phyloP scores from a whole-genome alignment of 78 protist species.

The Thecamonas trahens region DNA sequence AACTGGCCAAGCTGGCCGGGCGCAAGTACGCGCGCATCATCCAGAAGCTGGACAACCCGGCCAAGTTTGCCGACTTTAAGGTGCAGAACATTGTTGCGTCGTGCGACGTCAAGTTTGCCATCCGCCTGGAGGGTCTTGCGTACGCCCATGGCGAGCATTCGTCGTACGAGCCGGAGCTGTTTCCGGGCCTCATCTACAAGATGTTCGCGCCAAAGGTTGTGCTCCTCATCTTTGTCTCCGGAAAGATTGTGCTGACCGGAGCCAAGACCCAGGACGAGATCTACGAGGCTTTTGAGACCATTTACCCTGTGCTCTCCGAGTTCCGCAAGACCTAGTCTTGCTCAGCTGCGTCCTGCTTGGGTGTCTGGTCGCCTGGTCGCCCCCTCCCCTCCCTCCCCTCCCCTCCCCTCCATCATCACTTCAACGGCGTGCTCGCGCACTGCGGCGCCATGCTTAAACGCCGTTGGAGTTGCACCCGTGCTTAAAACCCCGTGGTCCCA shows the following conservation, averaged over 20 bases:
- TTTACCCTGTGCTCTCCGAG: slow-evolving; percentile 65
- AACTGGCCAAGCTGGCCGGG: slow-evolving; percentile 71
- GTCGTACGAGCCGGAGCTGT: slow-evolving; percentile 94
- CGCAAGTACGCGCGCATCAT: slow-evolving; percentile 89
- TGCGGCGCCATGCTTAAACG: too few species aligned
- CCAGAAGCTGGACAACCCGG: slow-evolving; percentile 62
- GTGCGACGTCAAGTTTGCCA: slow-evolving; percentile 87
- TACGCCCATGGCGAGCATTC: slow-evolving; percentile 29
- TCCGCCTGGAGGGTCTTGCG: slow-evolving; percentile 76
- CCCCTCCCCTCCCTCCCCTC: too few species aligned
- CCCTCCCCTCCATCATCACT: too few species aligned
- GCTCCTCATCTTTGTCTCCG: slow-evolving; percentile 90
- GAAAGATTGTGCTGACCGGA: slow-evolving; percentile 95
- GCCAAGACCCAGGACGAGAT: slow-evolving; percentile 73
- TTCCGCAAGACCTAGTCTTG: slow-evolving; percentile 26
- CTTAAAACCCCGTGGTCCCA: too few species aligned
- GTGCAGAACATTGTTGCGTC: slow-evolving; percentile 91
- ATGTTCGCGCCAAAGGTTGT: slow-evolving; percentile 84
- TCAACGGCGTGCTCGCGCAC: too few species aligned
- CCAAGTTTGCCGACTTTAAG: slow-evolving; percentile 62
- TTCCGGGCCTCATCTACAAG: slow-evolving; percentile 91
- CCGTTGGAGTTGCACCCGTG: too few species aligned
- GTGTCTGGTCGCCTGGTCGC: too few species aligned
- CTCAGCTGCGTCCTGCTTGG: too few species aligned
- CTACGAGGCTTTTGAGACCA: slow-evolving; percentile 63